Evolutionary conservation across 2,329 filamentous ascomycete species (phyloP).

Genomic region (Scopulariopsis brevicaulis): DNA sequence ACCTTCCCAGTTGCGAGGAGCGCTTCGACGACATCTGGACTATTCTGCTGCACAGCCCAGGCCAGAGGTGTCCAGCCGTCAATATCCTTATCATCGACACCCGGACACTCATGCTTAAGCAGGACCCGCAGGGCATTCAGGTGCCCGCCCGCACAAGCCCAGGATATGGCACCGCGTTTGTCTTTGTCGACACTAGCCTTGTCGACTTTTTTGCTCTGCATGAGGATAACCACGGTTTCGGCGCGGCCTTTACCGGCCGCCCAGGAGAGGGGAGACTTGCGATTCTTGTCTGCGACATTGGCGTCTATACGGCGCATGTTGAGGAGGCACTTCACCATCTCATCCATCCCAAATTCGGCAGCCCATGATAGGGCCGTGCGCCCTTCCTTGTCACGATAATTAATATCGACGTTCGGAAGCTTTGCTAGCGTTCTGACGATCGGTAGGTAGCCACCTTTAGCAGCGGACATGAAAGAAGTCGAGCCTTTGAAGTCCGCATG

Average conservation of each 20-base stretch:
- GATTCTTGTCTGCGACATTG: conserved; percentile 16
- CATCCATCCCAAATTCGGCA: conserved; percentile 15
- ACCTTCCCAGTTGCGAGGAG: conserved; percentile 17
- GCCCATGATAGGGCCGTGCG: conserved; percentile 22
- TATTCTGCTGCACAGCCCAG: conserved; percentile 18
- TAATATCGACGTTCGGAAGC: conserved; percentile 13
- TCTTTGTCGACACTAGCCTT: conserved; percentile 16
- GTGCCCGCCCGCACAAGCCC: conserved; percentile 14
- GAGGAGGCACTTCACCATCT: conserved; percentile 14
- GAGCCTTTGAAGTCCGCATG: conserved; percentile 13
- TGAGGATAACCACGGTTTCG: conserved; percentile 12
- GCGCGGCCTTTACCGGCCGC: conserved; percentile 15
- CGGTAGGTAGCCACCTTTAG: conserved; percentile 13
- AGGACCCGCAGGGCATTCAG: conserved; percentile 14
- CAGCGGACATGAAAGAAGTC: conserved; percentile 20
- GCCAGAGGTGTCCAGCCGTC: conserved; percentile 21
- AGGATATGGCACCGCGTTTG: conserved; percentile 18
- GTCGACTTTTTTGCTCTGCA: conserved; percentile 13
- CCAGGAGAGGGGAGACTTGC: conserved; percentile 18
- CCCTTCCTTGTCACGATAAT: conserved; percentile 17
- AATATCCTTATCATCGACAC: conserved; percentile 18
- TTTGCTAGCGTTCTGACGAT: conserved; percentile 13
- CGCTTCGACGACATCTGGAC: conserved; percentile 14
- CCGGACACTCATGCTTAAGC: conserved; percentile 14
- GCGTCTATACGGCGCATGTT: conserved; percentile 12